Conservation (phyloP, 2,329 filamentous ascomycete genomes). For the Madurella fahalii region DNA sequence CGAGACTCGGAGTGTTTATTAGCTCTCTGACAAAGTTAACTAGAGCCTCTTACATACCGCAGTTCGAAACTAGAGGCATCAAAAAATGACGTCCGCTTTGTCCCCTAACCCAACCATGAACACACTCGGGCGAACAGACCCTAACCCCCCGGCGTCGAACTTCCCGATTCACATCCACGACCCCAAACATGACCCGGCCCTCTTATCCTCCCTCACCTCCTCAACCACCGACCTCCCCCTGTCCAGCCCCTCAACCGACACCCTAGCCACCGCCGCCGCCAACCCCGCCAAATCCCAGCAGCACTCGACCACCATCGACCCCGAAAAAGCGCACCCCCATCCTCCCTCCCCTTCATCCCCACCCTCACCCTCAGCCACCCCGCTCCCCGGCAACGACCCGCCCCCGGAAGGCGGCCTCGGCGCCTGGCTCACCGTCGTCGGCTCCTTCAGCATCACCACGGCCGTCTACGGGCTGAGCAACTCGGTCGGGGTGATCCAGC, state of each 20-base stretch:
- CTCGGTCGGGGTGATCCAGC: conserved; percentile 11
- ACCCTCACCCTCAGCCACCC: neutral
- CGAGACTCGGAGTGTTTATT: too few relatives aligned
- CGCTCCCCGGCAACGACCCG: neutral
- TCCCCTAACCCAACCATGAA: too few relatives aligned
- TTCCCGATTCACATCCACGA: neutral
- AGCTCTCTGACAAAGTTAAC: too few relatives aligned
- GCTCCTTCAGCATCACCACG: conserved; percentile 10
- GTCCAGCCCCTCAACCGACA: neutral
- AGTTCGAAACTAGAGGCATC: too few relatives aligned
- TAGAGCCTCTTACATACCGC: too few relatives aligned
- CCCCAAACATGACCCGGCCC: neutral
- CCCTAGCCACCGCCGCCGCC: neutral
- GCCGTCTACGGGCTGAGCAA: conserved; percentile 14
- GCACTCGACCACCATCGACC: neutral
- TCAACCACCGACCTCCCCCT: neutral
- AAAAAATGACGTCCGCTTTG: too few relatives aligned
- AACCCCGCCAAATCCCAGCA: neutral
- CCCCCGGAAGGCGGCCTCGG: conserved; percentile 10
- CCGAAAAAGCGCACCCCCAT: neutral
- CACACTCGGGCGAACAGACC: too few relatives aligned
- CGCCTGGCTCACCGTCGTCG: conserved; percentile 12
- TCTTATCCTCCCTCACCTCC: neutral
- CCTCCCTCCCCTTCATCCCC: too few relatives aligned
- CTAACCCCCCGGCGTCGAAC: neutral